Conservation (phyloP, 257 asterid species). For the Fraxinus excelsior region DNA sequence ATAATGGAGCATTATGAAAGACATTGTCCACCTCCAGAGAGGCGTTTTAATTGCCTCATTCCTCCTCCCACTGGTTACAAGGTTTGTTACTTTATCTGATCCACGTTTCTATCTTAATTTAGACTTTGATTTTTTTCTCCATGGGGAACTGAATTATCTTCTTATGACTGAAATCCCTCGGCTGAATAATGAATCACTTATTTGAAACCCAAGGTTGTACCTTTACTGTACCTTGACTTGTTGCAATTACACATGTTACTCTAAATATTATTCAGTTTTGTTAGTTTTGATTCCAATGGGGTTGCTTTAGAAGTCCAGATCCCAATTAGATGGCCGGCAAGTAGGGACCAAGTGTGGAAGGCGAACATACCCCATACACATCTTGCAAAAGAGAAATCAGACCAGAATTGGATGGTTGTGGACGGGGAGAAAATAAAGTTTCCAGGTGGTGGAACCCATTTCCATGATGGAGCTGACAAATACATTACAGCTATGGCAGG, state of each 20-base stretch:
- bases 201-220: slow-evolving; percentile 5
- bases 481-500: slow-evolving; percentile 86
- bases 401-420: slow-evolving; percentile 94
- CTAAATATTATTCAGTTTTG: slow-evolving; percentile 17
- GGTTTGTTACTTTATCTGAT: slow-evolving; percentile 49
- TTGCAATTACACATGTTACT: slow-evolving; percentile 1
- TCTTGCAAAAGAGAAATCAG: slow-evolving; percentile 89
- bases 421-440: slow-evolving; percentile 85
- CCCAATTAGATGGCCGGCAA: slow-evolving; percentile 89
- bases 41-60: slow-evolving; percentile 85
- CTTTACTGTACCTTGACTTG: not conserved
- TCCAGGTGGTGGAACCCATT: slow-evolving; percentile 99
- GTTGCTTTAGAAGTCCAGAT: slow-evolving; percentile 80
- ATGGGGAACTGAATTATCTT: not conserved
- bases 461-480: slow-evolving; percentile 82
- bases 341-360: slow-evolving; percentile 96
- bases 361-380: slow-evolving; percentile 93
- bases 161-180: not conserved
- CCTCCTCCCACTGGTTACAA: slow-evolving; percentile 91
- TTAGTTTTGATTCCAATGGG: slow-evolving; percentile 59
- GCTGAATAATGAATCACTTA: slow-evolving; percentile 10
- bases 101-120: not conserved
- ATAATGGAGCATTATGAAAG: slow-evolving; percentile 98
- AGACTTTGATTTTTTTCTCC: not conserved
- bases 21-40: slow-evolving; percentile 84